Percentiles rank a stretch among this genome's conserved stretches.
Evolutionary conservation across 2,329 filamentous ascomycete species (phyloP).

Genomic region (Lachnellula willkommii): DNA sequence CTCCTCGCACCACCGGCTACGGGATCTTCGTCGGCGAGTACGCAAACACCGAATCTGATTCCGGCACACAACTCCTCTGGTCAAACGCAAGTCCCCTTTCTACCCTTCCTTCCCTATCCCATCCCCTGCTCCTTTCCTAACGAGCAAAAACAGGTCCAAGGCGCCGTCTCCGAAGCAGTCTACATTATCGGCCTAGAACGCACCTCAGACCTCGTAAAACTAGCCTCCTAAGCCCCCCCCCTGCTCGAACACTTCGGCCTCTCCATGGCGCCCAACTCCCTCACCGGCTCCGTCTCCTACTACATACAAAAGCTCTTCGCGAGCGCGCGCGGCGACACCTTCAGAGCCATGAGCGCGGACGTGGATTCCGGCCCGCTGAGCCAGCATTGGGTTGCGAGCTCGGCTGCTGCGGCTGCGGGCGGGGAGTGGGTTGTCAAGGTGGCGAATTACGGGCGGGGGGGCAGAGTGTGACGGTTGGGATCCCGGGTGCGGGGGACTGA

Average conservation of each 20-base stretch:
- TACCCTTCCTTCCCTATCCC: neutral
- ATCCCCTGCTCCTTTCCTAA: no score
- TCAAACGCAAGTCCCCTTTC: neutral
- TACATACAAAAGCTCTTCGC: constrained; percentile 37
- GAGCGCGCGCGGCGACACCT: constrained; percentile 38
- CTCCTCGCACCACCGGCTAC: constrained; percentile 2
- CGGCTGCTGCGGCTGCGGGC: constrained; percentile 28
- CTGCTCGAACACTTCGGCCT: constrained; percentile 32
- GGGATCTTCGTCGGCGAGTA: constrained; percentile 18
- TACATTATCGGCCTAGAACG: constrained; percentile 18
- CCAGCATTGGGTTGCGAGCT: constrained; percentile 44
- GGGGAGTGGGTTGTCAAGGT: constrained; percentile 44
- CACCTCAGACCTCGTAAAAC: constrained; percentile 15
- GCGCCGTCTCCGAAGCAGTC: constrained; percentile 13
- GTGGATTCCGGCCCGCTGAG: constrained; percentile 37
- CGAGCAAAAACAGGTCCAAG: constrained; percentile 8
- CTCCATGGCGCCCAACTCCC: constrained; percentile 9
- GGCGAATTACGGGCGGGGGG: constrained; percentile 45
- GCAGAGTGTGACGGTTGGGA: constrained; percentile 24
- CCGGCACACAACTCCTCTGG: neutral
- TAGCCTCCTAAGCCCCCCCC: constrained; percentile 22
- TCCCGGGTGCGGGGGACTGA: constrained; percentile 13
- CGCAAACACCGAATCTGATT: constrained; percentile 2
- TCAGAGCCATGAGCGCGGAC: constrained; percentile 38
- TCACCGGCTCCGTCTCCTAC: constrained; percentile 9